phyloP scores from a whole-genome alignment of 129 eudicot species.

The Ambrosia trifida region DNA sequence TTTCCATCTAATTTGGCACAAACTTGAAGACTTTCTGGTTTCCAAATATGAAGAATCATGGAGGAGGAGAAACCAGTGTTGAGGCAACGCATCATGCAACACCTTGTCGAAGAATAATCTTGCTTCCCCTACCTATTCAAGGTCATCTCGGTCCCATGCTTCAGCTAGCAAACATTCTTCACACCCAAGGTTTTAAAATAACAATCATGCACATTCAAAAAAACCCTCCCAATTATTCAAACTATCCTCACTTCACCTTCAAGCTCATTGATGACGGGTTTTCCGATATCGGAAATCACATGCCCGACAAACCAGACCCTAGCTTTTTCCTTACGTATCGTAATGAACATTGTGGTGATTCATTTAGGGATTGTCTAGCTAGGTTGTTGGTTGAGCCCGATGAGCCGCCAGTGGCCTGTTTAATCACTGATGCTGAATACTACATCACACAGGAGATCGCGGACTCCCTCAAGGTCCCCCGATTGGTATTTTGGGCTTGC shows the following conservation, averaged over 20 bases:
- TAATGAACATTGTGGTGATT: slow-evolving; percentile 1
- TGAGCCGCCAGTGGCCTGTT: slow-evolving; percentile 4
- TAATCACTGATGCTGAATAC: slow-evolving; percentile 10
- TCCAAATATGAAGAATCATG: not conserved
- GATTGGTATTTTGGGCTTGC: slow-evolving; percentile 8
- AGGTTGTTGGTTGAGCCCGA: slow-evolving; percentile 7
- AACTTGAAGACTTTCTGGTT: not conserved
- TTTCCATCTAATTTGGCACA: not conserved
- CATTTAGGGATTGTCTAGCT: not conserved
- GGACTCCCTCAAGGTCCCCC: not conserved
- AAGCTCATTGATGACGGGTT: not conserved
- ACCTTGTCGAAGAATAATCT: not conserved
- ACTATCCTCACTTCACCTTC: slow-evolving; percentile 2
- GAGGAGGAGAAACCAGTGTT: not conserved
- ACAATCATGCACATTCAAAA: not conserved
- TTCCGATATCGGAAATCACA: not conserved
- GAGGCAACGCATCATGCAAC: not conserved
- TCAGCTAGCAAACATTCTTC: slow-evolving; percentile 3
- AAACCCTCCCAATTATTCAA: not conserved
- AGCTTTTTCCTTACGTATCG: not conserved
- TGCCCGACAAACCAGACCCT: slow-evolving; percentile 7
- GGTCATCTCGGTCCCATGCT: not conserved
- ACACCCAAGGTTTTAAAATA: not conserved
- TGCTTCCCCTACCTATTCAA: not conserved
- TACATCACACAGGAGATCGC: slow-evolving; percentile 8